phyloP scores from a whole-genome alignment of 2,329 filamentous ascomycete species.

The Phyllosticta citribraziliensis region DNA sequence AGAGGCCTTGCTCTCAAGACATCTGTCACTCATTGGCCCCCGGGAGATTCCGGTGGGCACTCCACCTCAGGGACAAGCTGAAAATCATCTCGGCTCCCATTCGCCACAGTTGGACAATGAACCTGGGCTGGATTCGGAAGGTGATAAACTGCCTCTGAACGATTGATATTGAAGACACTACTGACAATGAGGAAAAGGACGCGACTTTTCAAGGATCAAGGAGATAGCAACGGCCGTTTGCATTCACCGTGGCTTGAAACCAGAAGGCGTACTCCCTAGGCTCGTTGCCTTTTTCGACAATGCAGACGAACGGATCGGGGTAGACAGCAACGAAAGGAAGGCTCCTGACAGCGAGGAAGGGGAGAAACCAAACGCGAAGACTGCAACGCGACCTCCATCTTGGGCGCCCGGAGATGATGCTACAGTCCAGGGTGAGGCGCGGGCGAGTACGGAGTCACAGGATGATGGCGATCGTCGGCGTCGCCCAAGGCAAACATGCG shows the following conservation, averaged over 20 bases:
- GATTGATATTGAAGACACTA: background rate
- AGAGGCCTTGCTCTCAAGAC: slow-evolving; percentile 18
- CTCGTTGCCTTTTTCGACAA: slow-evolving; percentile 25
- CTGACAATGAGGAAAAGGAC: background rate
- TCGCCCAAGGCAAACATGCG: background rate
- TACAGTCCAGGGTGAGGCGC: background rate
- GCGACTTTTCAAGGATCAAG: slow-evolving; percentile 4
- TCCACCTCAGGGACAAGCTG: background rate
- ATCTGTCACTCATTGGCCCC: slow-evolving; percentile 7
- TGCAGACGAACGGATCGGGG: slow-evolving; percentile 2
- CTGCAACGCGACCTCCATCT: slow-evolving; percentile 3
- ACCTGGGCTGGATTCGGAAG: background rate
- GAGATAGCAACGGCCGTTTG: slow-evolving; percentile 17
- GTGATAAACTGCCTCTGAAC: background rate
- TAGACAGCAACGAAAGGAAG: background rate
- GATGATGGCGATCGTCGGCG: background rate
- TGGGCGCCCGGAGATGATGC: slow-evolving; percentile 4
- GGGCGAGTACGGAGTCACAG: background rate
- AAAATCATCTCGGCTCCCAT: background rate
- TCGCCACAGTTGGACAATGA: background rate
- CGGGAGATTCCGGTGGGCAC: background rate
- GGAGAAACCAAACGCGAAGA: background rate
- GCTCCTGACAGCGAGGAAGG: background rate
- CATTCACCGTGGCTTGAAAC: slow-evolving; percentile 24
- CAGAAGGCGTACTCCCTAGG: slow-evolving; percentile 21